These are phyloP conservation scores for Arabis alpina DNA, from an alignment of 345 rosid genomes.

Conservation along the genomic window DNA sequence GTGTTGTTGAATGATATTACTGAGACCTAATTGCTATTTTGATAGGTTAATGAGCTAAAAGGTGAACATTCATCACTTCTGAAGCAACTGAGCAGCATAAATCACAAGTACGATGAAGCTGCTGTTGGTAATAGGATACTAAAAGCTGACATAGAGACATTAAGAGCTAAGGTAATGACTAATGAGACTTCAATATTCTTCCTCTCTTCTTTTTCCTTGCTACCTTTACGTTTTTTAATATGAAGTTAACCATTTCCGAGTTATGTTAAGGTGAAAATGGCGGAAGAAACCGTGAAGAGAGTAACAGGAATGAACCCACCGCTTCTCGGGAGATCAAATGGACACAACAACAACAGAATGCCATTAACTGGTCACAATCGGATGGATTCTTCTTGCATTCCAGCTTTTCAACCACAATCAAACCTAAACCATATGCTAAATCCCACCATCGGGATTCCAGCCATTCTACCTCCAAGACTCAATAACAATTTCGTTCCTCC, in stretches of 20 bases:
- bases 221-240: not conserved
- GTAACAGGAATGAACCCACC: conserved; percentile 85
- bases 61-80: conserved; percentile 74
- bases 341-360: conserved; percentile 46
- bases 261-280: conserved; percentile 85
- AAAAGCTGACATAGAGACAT: conserved; percentile 93
- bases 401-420: conserved; percentile 41
- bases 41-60: conserved; percentile 80
- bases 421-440: conserved; percentile 36
- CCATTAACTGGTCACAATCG: conserved; percentile 45
- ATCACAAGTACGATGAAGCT: conserved; percentile 79
- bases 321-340: conserved; percentile 59
- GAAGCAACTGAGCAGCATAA: conserved; percentile 67
- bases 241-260: not conserved
- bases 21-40: conserved; percentile 1
- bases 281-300: conserved; percentile 92
- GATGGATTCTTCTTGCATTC: conserved; percentile 36
- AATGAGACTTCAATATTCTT: not conserved
- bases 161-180: conserved; percentile 75
- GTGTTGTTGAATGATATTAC: not conserved
- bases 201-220: not conserved
- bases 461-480: conserved; percentile 33
- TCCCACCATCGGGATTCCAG: conserved; percentile 19
- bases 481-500: conserved; percentile 33
- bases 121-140: conserved; percentile 86